Conservation (phyloP, 73 alveolate species). For the Paramecium biaurelia region DNA sequence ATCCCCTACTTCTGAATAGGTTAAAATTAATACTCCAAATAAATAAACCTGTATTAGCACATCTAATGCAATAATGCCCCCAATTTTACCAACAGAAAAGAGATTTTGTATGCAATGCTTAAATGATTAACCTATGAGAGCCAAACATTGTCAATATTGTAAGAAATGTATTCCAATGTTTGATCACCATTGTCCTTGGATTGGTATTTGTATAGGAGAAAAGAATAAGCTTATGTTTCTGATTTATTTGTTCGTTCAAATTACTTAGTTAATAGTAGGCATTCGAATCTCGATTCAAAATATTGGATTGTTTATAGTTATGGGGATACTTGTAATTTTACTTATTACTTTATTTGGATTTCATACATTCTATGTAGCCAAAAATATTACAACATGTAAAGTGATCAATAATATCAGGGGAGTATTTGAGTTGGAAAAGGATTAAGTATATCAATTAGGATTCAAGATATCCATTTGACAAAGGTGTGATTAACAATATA, state of each 20-base stretch:
- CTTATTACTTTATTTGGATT: neutral
- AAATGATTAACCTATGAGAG: constrained; percentile 79
- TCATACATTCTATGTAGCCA: neutral
- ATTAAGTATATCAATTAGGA: neutral
- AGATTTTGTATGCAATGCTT: constrained; percentile 78
- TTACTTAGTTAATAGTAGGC: neutral
- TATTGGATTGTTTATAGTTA: neutral
- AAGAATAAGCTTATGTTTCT: constrained; percentile 63
- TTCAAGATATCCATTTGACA: neutral
- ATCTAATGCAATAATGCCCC: neutral
- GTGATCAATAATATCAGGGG: constrained; percentile 5
- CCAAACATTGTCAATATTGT: constrained; percentile 89
- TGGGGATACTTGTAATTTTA: neutral
- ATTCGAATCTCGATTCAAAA: neutral
- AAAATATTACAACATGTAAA: constrained; percentile 40
- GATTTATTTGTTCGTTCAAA: neutral
- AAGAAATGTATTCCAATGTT: constrained; percentile 90
- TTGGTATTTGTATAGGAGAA: constrained; percentile 92
- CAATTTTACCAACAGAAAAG: constrained; percentile 38
- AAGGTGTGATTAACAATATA: neutral
- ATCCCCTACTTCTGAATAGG: constrained; percentile 17
- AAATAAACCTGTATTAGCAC: neutral
- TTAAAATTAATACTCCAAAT: neutral
- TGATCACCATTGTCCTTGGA: constrained; percentile 98
- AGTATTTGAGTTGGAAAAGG: constrained; percentile 2